phyloP scores from a whole-genome alignment of 2,329 filamentous ascomycete genomes.

The Fusarium paranaense region DNA sequence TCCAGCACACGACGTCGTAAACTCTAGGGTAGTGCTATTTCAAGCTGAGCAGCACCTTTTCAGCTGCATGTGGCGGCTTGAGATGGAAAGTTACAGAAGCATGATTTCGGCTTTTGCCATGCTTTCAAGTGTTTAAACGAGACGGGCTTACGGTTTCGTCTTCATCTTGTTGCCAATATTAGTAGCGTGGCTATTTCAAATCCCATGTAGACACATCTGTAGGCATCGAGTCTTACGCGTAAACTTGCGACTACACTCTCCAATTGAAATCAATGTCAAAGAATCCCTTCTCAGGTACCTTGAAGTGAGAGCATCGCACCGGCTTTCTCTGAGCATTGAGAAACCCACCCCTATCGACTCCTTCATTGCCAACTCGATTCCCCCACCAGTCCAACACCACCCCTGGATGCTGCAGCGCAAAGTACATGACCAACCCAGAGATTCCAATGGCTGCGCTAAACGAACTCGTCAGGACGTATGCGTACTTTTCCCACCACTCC shows the following conservation, averaged over 20 bases:
- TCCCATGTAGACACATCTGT: neutral
- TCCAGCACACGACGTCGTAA: neutral
- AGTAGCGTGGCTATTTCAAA: neutral
- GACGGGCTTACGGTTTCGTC: neutral
- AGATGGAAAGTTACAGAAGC: neutral
- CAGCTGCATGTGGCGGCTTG: neutral
- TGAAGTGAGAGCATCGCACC: constrained; percentile 36
- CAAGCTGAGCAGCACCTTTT: neutral
- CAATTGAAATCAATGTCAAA: constrained; percentile 35
- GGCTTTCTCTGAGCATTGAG: constrained; percentile 7
- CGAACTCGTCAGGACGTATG: constrained; percentile 44
- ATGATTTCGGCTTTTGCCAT: neutral
- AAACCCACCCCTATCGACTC: constrained; percentile 40
- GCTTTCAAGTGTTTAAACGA: neutral
- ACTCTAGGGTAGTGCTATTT: neutral
- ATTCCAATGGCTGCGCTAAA: constrained; percentile 44
- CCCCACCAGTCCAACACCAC: constrained; percentile 42
- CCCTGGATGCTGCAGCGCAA: constrained; percentile 35
- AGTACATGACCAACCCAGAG: constrained; percentile 44
- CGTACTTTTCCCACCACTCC: constrained; percentile 46
- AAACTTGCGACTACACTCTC: constrained; percentile 14
- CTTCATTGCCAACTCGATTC: constrained; percentile 28
- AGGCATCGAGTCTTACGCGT: neutral
- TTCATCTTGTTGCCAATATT: neutral
- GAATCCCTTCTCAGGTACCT: constrained; percentile 30